phyloP scores from a whole-genome alignment of 2,329 filamentous ascomycete species.

The Didymella pinodella region DNA sequence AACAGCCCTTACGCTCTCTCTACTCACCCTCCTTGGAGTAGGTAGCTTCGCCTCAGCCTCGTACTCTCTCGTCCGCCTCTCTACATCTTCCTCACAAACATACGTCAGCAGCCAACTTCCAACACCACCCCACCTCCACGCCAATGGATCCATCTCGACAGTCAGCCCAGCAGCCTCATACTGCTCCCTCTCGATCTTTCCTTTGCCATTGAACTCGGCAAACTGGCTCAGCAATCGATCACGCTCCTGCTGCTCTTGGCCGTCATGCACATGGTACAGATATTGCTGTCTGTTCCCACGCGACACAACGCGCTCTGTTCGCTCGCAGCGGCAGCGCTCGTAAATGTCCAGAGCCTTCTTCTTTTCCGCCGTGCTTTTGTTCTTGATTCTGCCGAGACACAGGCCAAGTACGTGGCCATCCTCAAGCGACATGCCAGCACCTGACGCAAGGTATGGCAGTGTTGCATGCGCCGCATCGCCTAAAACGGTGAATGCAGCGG shows the following conservation, averaged over 20 bases:
- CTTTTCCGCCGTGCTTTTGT: constrained; percentile 48
- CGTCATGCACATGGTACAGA: constrained; percentile 69
- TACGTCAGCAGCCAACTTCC: constrained; percentile 50
- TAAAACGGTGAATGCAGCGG: constrained; percentile 65
- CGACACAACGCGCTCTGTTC: constrained; percentile 67
- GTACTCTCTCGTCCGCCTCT: constrained; percentile 38
- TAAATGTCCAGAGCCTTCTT: constrained; percentile 58
- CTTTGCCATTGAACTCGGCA: constrained; percentile 40
- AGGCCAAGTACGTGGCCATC: constrained; percentile 66
- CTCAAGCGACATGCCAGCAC: constrained; percentile 68
- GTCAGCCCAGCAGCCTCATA: constrained; percentile 32
- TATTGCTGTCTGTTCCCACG: constrained; percentile 68
- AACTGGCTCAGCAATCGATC: constrained; percentile 52
- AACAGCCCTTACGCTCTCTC: constrained; percentile 30
- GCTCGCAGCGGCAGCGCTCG: constrained; percentile 64
- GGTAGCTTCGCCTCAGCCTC: constrained; percentile 17
- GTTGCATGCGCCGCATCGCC: constrained; percentile 72
- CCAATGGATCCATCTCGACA: constrained; percentile 45
- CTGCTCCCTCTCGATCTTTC: constrained; percentile 29
- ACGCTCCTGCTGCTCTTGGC: constrained; percentile 62
- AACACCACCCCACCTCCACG: constrained; percentile 49
- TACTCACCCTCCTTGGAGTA: constrained; percentile 1
- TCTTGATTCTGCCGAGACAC: constrained; percentile 59
- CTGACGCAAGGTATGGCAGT: constrained; percentile 67
- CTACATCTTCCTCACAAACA: constrained; percentile 46